These are phyloP conservation scores for Triticum dicoccoides DNA, from an alignment of 176 grass and related monocot species.

Conservation along the genomic window DNA sequence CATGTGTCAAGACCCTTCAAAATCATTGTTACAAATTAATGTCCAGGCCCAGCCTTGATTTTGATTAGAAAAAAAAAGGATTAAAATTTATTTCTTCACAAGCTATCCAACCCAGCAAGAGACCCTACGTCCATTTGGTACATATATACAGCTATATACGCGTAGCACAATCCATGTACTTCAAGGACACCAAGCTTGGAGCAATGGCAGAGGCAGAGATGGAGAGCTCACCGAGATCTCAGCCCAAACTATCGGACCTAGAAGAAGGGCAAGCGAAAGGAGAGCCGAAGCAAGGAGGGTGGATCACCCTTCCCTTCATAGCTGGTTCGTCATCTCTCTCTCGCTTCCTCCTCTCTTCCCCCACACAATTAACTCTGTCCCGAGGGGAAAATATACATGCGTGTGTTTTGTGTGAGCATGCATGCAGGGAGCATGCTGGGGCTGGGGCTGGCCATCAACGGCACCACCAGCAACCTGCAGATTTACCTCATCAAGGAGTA, in stretches of 20 bases:
- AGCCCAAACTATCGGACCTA: neutral
- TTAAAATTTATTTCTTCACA: too few species aligned
- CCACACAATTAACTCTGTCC: neutral
- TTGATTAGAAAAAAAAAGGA: too few species aligned
- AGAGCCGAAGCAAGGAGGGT: neutral
- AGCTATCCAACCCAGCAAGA: neutral
- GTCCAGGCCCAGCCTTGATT: too few species aligned
- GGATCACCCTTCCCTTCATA: constrained; percentile 19
- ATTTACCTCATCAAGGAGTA: constrained; percentile 14
- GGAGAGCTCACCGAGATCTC: neutral
- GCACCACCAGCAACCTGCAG: constrained; percentile 11
- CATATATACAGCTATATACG: neutral
- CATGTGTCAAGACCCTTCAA: too few species aligned
- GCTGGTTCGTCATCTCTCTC: neutral
- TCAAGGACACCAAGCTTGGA: neutral
- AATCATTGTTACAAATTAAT: too few species aligned
- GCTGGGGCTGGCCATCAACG: constrained; percentile 15
- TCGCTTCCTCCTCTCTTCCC: too few species aligned
- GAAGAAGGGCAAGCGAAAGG: neutral
- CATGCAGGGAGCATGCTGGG: constrained; percentile 1
- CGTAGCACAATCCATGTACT: neutral
- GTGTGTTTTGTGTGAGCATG: neutral
- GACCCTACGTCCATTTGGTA: neutral
- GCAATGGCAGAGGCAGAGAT: neutral
- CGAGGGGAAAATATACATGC: neutral